Evolutionary conservation across 2,329 filamentous ascomycete genomes (phyloP).

Genomic region (Fusarium devonianum): DNA sequence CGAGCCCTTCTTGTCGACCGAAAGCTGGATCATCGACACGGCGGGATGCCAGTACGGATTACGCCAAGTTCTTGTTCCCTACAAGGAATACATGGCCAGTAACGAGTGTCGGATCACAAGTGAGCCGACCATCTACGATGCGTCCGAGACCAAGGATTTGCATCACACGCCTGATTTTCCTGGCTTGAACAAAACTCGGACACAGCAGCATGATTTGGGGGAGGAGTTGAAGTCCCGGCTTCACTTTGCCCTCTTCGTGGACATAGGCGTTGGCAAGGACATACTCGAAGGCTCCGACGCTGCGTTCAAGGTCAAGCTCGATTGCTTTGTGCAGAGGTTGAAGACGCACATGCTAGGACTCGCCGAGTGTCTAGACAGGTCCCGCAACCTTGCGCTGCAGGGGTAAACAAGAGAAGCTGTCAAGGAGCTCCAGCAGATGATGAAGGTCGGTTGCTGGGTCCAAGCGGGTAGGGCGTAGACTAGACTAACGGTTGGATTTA

Average conservation of each 20-base stretch:
- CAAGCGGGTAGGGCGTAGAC: no score
- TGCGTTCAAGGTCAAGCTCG: constrained; percentile 13
- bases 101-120: constrained; percentile 2
- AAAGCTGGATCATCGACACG: constrained; percentile 25
- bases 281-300: constrained; percentile 18
- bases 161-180: constrained; percentile 8
- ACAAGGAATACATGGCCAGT: constrained; percentile 11
- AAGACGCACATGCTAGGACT: constrained; percentile 7
- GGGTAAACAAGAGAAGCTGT: no score
- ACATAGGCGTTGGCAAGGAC: neutral
- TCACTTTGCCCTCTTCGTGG: constrained; percentile 18
- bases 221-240: constrained; percentile 13
- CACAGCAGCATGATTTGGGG: constrained; percentile 4
- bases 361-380: no score
- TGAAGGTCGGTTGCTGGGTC: no score
- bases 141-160: constrained; percentile 18
- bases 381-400: no score
- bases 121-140: neutral
- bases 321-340: constrained; percentile 2
- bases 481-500: constrained; percentile 1
- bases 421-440: no score
- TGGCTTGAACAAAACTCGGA: neutral
- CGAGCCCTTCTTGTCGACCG: neutral
- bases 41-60: constrained; percentile 28
- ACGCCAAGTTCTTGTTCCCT: constrained; percentile 16